Base-by-base conservation (phyloP, 345 rosid genomes). In the Cardamine resedifolia region DNA sequence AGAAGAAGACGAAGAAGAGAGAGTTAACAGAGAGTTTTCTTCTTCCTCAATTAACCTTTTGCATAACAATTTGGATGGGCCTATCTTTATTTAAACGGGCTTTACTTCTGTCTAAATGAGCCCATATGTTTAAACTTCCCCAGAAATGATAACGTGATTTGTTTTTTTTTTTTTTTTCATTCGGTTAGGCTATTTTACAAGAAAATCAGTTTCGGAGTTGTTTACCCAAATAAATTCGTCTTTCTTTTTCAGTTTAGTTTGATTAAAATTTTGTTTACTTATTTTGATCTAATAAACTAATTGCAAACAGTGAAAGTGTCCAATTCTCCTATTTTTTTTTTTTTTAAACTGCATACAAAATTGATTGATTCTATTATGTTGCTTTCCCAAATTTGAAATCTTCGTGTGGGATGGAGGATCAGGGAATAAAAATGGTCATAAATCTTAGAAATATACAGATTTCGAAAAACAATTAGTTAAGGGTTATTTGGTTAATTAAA, bases 31-130 rank as follows among this genome's bases (percentile, higher is more conserved):
- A 33, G 63, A 65, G 72, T 27, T 74, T 74, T 66, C 78, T 58
- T 74, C 67, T 48, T 58, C 67, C 36, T 58, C 78, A 74, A 74
- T 74, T 58, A 66, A 70, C 15, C 56, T 43, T 34, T 36, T 10
- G 24, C 15, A 5, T n/a, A 34, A 39, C 50, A 2, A 38, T 27
- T 28, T 41, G n/a, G 30, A 41, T 58, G 65, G 73, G 65, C 47
- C 71, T 57, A 4, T 5, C 6, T 11, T 4, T 53, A 2, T 3
- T 1, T n/a, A 4, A 14, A 15, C 23, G 15, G 50, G 50, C 21
- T 39, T 60, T 14, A 3, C 1, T 60, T 23, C 21, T 60, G 8
- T 60, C 14, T 15, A 60, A 8, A 8, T 7, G 14, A 60, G 21
- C 66, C 50, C 66, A 5, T 33, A 8, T 8, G 8, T 33, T 0